phyloP scores from a whole-genome alignment of 2,329 filamentous ascomycete genomes.

The Colletotrichum sp. region DNA sequence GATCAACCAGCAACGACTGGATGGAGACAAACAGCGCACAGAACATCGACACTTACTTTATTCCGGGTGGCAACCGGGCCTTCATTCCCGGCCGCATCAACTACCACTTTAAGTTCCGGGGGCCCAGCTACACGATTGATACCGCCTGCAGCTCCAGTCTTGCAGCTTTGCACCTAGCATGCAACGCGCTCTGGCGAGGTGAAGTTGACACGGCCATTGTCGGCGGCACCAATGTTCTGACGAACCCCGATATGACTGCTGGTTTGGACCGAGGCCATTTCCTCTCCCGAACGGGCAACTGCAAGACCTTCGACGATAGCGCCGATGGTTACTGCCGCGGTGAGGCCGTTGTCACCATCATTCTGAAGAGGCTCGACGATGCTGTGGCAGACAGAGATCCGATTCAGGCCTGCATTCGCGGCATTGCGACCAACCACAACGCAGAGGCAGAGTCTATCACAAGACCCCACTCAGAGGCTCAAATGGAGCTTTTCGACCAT shows the following conservation, averaged over 20 bases:
- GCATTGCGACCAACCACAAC: slow-evolving; percentile 42
- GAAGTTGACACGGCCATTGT: slow-evolving; percentile 80
- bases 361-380: slow-evolving; percentile 44
- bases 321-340: slow-evolving; percentile 54
- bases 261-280: slow-evolving; percentile 80
- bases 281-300: slow-evolving; percentile 75
- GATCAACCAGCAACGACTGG: slow-evolving; percentile 79
- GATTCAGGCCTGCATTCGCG: slow-evolving; percentile 41
- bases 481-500: slow-evolving; percentile 39
- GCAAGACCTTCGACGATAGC: slow-evolving; percentile 78
- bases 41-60: slow-evolving; percentile 62
- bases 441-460: slow-evolving; percentile 48
- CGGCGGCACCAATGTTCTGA: slow-evolving; percentile 78
- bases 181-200: slow-evolving; percentile 48
- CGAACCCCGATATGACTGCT: slow-evolving; percentile 80
- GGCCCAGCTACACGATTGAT: slow-evolving; percentile 74
- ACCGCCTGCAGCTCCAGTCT: slow-evolving; percentile 81
- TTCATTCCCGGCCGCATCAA: slow-evolving; percentile 69
- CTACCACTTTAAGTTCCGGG: slow-evolving; percentile 79
- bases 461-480: slow-evolving; percentile 27
- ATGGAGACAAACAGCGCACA: slow-evolving; percentile 77
- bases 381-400: slow-evolving; percentile 43
- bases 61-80: slow-evolving; percentile 56
- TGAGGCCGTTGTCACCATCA: slow-evolving; percentile 46
- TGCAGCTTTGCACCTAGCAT: slow-evolving; percentile 71